A percentile compares a stretch with the other conserved stretches of the same genome.
These are phyloP conservation scores for Stachybotrys echinatus DNA, from an alignment of 2,329 filamentous ascomycete genomes.

Conservation along the genomic window DNA sequence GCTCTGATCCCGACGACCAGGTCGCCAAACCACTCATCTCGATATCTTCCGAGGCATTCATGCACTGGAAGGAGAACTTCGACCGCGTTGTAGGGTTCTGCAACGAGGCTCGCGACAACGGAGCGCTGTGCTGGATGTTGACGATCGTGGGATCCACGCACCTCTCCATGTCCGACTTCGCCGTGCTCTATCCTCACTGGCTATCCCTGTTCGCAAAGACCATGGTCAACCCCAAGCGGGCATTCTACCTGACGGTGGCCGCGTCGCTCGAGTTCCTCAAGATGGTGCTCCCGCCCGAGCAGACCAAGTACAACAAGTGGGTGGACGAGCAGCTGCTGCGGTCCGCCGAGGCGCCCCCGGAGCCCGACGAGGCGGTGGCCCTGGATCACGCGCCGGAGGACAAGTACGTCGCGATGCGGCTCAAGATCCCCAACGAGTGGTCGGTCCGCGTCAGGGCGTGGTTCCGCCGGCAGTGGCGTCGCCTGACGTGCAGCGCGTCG, in stretches of 20 bases:
- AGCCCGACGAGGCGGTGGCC: conserved; percentile 38
- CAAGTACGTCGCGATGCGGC: conserved; percentile 51
- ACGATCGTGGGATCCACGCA: conserved; percentile 57
- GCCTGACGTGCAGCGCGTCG: conserved; percentile 24
- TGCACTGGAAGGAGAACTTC: conserved; percentile 64
- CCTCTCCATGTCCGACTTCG: conserved; percentile 62
- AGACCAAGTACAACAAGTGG: conserved; percentile 45
- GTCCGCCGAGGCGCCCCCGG: conserved; percentile 28
- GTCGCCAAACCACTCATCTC: conserved; percentile 51
- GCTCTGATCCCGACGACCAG: conserved; percentile 36
- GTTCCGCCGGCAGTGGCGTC: conserved; percentile 28
- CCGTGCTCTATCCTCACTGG: conserved; percentile 55
- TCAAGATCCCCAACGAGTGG: conserved; percentile 55
- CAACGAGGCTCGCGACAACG: conserved; percentile 45
- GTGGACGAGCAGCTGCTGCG: conserved; percentile 47
- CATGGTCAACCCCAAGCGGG: conserved; percentile 56
- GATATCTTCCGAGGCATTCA: conserved; percentile 64
- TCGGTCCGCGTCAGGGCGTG: conserved; percentile 40
- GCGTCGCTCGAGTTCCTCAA: conserved; percentile 58
- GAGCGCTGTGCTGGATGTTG: conserved; percentile 43
- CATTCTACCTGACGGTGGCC: conserved; percentile 58
- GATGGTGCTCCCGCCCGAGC: conserved; percentile 41
- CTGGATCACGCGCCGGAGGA: conserved; percentile 49
- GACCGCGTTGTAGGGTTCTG: conserved; percentile 50
- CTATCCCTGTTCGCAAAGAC: conserved; percentile 56